A percentile compares a stretch with the other conserved stretches of the same genome.
Evolutionary conservation across 345 rosid species (phyloP).

Genomic region (Mallotus nudiflorus): DNA sequence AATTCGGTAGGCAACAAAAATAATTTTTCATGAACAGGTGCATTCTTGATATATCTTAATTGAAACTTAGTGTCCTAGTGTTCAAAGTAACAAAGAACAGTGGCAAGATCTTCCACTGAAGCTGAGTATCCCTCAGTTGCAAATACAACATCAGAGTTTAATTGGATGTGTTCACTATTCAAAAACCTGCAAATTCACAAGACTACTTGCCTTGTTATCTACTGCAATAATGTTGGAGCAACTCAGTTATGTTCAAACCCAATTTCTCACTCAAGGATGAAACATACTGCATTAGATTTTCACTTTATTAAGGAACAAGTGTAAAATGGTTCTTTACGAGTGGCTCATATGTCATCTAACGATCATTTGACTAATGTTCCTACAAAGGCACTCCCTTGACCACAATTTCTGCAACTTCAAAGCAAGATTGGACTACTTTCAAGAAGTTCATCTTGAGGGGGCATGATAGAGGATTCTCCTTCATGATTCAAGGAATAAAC

Average conservation of each 20-base stretch:
- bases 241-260: neutral
- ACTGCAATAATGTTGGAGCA: neutral
- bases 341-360: neutral
- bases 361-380: neutral
- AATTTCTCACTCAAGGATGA: neutral
- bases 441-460: neutral
- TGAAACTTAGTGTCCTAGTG: no score
- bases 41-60: no score
- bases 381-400: neutral
- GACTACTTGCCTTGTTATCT: neutral
- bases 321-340: no score
- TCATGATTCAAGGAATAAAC: neutral
- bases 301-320: no score
- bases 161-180: neutral
- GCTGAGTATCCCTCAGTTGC: neutral
- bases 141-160: neutral
- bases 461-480: neutral
- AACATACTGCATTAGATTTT: no score
- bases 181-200: neutral
- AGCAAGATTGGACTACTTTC: neutral
- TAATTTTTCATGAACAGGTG: no score
- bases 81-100: neutral
- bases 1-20: no score
- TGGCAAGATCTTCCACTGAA: no score
- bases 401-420: neutral